These are phyloP conservation scores for Halocafeteria seosinensis DNA, from an alignment of 108 stramenopile species.

Conservation along the genomic window DNA sequence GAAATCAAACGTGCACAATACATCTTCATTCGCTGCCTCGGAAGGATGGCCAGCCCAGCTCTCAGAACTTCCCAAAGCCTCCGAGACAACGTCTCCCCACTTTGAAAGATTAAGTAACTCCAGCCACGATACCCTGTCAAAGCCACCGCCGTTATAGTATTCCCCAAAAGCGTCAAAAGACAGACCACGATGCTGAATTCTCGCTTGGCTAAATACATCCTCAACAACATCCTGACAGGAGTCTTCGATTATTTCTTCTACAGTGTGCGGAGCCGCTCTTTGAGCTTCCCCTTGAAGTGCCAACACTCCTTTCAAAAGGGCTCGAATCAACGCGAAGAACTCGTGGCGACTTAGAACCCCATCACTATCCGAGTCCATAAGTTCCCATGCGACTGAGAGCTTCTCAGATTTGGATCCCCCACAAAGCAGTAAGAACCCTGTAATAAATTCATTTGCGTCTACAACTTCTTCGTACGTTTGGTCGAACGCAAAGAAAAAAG, in stretches of 20 bases:
- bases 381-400: conserved; percentile 60
- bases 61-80: not conserved
- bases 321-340: not conserved
- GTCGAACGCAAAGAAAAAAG: not conserved
- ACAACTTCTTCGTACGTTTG: not conserved
- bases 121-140: not conserved
- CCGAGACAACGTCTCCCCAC: not conserved
- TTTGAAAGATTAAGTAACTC: not conserved
- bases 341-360: conserved; percentile 32
- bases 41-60: not conserved
- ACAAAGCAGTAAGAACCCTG: conserved; percentile 26
- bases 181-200: not conserved
- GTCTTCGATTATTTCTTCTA: not conserved
- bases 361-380: conserved; percentile 47
- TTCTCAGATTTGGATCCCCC: conserved; percentile 72
- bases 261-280: not conserved
- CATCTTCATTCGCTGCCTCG: no score
- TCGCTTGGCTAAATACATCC: not conserved
- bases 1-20: not conserved
- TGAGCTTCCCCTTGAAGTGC: not conserved
- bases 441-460: not conserved
- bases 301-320: not conserved
- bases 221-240: not conserved
- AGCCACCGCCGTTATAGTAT: not conserved
- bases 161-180: not conserved